Evolutionary conservation across 768 basidiomycete species (phyloP).

Genomic region (Coprinopsis marcescibilis): DNA sequence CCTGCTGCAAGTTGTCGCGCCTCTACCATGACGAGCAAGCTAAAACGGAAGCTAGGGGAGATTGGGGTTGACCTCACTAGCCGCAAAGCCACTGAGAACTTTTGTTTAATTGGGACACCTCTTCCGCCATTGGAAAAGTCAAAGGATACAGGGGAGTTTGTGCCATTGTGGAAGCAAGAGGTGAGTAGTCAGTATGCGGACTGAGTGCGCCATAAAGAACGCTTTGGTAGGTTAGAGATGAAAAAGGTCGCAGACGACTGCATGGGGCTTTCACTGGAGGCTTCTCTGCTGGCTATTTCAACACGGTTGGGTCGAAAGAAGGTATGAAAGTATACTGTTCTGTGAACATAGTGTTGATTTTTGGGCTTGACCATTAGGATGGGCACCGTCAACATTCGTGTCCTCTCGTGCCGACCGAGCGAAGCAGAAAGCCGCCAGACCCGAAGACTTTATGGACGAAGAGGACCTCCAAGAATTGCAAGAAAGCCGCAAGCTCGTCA

Average conservation of each 20-base stretch:
- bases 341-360: too few relatives aligned
- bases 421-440: conserved; percentile 52
- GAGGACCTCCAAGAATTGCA: conserved; percentile 85
- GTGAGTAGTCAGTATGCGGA: conserved; percentile 34
- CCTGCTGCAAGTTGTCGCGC: background rate
- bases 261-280: conserved; percentile 99
- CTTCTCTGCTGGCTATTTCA: conserved; percentile 96
- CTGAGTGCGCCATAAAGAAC: conserved; percentile 11
- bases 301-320: conserved; percentile 93
- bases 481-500: conserved; percentile 68
- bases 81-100: conserved; percentile 72
- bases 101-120: conserved; percentile 93
- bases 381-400: conserved; percentile 88
- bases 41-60: conserved; percentile 83
- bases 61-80: conserved; percentile 70
- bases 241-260: conserved; percentile 86
- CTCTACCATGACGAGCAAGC: conserved; percentile 37
- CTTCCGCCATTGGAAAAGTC: conserved; percentile 92
- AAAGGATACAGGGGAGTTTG: conserved; percentile 95
- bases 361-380: conserved; percentile 68
- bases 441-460: conserved; percentile 99
- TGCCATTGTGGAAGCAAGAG: conserved; percentile 98
- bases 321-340: conserved; percentile 46
- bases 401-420: conserved; percentile 79
- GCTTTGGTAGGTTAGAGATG: conserved; percentile 70